Evolutionary conservation across 2,329 filamentous ascomycete species (phyloP).

Genomic region (Hypoxylon sp.): DNA sequence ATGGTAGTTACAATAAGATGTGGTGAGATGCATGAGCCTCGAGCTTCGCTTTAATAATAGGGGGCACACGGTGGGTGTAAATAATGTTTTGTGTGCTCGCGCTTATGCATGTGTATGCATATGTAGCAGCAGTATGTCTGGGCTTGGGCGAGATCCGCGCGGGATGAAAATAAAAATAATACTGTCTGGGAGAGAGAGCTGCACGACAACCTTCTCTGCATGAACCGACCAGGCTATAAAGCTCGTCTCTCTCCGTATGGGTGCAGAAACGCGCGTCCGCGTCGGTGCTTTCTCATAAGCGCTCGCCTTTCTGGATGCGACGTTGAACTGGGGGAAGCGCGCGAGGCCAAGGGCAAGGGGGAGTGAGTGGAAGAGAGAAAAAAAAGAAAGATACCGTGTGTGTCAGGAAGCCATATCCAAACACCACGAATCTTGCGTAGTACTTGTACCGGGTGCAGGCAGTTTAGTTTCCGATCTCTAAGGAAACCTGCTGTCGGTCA

Average conservation of each 20-base stretch:
- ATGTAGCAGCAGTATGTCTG: slow-evolving; percentile 39
- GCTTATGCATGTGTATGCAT: slow-evolving; percentile 44
- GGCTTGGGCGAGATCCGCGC: slow-evolving; percentile 38
- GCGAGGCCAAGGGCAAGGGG: slow-evolving; percentile 22
- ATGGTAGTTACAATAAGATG: slow-evolving; percentile 26
- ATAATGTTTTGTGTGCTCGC: slow-evolving; percentile 43
- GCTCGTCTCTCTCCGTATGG: slow-evolving; percentile 29
- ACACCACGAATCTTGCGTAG: slow-evolving; percentile 42
- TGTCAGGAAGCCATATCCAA: slow-evolving; percentile 45
- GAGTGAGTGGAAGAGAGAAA: slow-evolving; percentile 16
- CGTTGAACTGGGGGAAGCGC: slow-evolving; percentile 35
- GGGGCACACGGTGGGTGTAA: slow-evolving; percentile 43
- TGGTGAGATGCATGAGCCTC: slow-evolving; percentile 32
- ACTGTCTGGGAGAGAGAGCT: slow-evolving; percentile 31
- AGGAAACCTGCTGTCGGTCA: slow-evolving; percentile 37
- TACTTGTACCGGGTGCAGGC: slow-evolving; percentile 45
- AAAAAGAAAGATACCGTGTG: slow-evolving; percentile 32
- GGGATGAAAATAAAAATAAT: slow-evolving; percentile 39
- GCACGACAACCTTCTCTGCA: slow-evolving; percentile 44
- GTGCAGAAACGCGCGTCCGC: slow-evolving; percentile 43
- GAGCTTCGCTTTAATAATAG: slow-evolving; percentile 32
- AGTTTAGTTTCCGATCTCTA: slow-evolving; percentile 46
- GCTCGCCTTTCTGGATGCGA: slow-evolving; percentile 39
- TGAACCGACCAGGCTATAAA: slow-evolving; percentile 34
- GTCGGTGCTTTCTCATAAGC: slow-evolving; percentile 35